Conservation (phyloP, 805 yeast species). For the Spathaspora gorwiae region DNA sequence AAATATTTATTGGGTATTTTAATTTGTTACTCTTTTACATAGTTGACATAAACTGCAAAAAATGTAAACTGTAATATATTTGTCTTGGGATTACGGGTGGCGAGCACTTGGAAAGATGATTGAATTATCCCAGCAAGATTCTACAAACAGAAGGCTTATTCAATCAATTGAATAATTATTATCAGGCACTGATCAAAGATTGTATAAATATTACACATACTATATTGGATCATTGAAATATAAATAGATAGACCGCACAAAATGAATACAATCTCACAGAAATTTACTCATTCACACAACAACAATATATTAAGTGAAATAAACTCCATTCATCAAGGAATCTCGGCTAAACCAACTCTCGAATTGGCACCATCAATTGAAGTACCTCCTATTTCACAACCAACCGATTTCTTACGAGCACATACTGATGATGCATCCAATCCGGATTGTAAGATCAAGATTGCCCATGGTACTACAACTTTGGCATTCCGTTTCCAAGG, state of each 20-base stretch:
- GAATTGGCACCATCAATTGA: constrained; percentile 57
- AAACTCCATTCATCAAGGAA: constrained; percentile 19
- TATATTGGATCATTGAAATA: no score
- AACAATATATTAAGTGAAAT: constrained; percentile 25
- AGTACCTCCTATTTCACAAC: constrained; percentile 81
- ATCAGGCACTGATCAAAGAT: no score
- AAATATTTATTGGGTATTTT: not conserved
- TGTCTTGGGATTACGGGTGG: not conserved
- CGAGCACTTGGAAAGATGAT: not conserved
- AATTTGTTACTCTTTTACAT: not conserved
- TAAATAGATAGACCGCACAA: not conserved
- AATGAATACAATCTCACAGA: constrained; percentile 39
- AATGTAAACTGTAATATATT: not conserved
- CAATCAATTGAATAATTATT: no score
- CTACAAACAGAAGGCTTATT: no score
- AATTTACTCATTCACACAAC: constrained; percentile 29
- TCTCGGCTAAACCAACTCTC: constrained; percentile 15
- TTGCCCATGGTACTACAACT: constrained; percentile 99
- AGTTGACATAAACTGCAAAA: not conserved
- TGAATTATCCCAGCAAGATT: not conserved
- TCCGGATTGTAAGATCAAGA: constrained; percentile 91
- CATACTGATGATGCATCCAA: constrained; percentile 93
- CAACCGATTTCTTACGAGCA: constrained; percentile 91
- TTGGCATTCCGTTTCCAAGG: constrained; percentile 94
- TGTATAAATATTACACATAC: no score